Conservation (phyloP, 2,329 filamentous ascomycete species). For the Pyricularia grisea region DNA sequence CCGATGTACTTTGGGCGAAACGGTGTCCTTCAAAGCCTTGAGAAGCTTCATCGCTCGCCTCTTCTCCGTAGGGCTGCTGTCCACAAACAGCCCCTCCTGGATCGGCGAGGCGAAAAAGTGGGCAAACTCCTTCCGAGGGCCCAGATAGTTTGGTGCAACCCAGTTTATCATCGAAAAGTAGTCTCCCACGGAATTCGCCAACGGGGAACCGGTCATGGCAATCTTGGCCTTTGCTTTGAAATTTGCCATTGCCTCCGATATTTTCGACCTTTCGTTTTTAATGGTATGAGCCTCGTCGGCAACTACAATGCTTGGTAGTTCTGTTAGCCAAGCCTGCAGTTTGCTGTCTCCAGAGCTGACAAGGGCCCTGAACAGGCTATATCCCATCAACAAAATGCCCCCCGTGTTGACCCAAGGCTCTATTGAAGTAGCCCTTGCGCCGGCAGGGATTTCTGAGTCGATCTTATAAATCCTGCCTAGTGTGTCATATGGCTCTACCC, state of each 20-base stretch:
- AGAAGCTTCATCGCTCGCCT: slow-evolving; percentile 57
- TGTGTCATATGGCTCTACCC: slow-evolving; percentile 44
- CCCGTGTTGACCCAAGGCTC: slow-evolving; percentile 52
- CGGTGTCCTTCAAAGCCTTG: slow-evolving; percentile 58
- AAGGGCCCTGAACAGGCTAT: slow-evolving; percentile 51
- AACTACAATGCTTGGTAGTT: slow-evolving; percentile 62
- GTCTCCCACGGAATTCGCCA: slow-evolving; percentile 76
- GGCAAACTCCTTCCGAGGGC: slow-evolving; percentile 57
- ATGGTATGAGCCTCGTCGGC: slow-evolving; percentile 79
- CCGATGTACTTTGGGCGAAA: slow-evolving; percentile 71
- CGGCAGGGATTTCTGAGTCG: slow-evolving; percentile 25
- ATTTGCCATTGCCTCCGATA: slow-evolving; percentile 41
- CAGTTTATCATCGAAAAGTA: slow-evolving; percentile 85
- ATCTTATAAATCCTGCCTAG: slow-evolving; percentile 50
- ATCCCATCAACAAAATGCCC: slow-evolving; percentile 71
- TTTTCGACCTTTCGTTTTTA: slow-evolving; percentile 52
- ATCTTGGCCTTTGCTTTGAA: slow-evolving; percentile 65
- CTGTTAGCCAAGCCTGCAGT: slow-evolving; percentile 35
- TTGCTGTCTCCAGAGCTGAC: slow-evolving; percentile 7
- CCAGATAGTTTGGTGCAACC: slow-evolving; percentile 73
- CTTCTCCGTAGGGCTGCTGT: slow-evolving; percentile 48
- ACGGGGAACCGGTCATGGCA: slow-evolving; percentile 76
- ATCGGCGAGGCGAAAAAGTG: slow-evolving; percentile 66
- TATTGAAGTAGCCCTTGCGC: slow-evolving; percentile 36
- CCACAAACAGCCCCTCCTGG: slow-evolving; percentile 55